Conservation (phyloP, 139 green algal species). For the Trebouxia sp. region DNA sequence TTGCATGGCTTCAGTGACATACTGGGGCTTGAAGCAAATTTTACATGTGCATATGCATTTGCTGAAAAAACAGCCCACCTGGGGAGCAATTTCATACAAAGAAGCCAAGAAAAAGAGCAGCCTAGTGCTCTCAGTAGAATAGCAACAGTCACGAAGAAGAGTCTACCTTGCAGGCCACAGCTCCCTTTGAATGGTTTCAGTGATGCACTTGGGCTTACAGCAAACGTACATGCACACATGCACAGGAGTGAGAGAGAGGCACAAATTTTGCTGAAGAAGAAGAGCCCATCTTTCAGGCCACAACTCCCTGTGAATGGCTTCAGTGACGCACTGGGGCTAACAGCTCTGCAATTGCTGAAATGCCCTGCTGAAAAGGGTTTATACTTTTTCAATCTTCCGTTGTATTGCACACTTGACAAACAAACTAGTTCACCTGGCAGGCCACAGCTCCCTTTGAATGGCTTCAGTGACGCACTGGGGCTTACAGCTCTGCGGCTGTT, state of each 20-base stretch:
- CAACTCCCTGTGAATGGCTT: neutral
- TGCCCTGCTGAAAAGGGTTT: conserved; percentile 47
- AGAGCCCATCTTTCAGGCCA: neutral
- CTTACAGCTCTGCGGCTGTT: conserved; percentile 66
- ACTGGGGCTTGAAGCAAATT: conserved; percentile 71
- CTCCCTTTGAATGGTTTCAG: neutral
- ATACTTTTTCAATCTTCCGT: no score
- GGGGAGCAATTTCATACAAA: no score
- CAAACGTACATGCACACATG: conserved; percentile 52
- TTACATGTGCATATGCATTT: no score
- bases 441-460: conserved; percentile 22
- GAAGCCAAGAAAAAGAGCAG: no score
- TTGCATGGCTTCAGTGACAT: conserved; percentile 33
- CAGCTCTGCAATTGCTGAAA: conserved; percentile 59
- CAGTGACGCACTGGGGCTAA: conserved; percentile 61
- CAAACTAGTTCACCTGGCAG: conserved; percentile 3
- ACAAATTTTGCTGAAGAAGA: no score
- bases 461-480: conserved; percentile 52
- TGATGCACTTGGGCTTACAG: conserved; percentile 68
- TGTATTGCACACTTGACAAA: no score
- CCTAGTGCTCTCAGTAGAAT: no score
- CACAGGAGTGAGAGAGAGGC: no score
- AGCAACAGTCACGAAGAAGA: no score
- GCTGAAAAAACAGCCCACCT: conserved; percentile 55
- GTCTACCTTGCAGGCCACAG: conserved; percentile 3